Percentiles rank a stretch among this genome's conserved stretches.
These are phyloP conservation scores for Tillandsia fasciculata DNA, from an alignment of 176 grass and related monocot species.

Conservation along the genomic window DNA sequence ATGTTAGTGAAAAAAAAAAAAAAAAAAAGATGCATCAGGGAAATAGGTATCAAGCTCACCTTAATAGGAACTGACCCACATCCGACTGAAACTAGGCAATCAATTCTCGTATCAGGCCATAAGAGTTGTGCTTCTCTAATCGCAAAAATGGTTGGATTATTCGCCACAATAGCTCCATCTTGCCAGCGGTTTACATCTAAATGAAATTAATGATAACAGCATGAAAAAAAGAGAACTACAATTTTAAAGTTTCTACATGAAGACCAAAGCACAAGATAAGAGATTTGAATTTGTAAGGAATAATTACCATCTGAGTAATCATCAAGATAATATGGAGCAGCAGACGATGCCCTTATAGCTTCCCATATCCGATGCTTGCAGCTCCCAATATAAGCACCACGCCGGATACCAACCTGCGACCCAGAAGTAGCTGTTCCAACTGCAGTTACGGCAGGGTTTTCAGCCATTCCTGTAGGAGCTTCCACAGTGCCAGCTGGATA, in stretches of 20 bases:
- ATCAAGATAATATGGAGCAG: conserved; percentile 98
- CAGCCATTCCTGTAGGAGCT: conserved; percentile 47
- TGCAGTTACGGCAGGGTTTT: conserved; percentile 40
- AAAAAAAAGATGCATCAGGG: neutral
- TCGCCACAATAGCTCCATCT: conserved; percentile 95
- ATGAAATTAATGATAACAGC: conserved; percentile 9
- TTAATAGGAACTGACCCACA: conserved; percentile 94
- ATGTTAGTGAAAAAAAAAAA: neutral
- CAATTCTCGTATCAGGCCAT: conserved; percentile 94
- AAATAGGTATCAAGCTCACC: conserved; percentile 39
- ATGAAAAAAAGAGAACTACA: neutral
- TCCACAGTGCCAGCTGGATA: conserved; percentile 87
- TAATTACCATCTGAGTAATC: conserved; percentile 90
- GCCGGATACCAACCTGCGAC: conserved; percentile 57
- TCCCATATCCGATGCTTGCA: conserved; percentile 93
- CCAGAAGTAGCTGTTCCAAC: conserved; percentile 46
- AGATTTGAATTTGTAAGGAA: conserved; percentile 7
- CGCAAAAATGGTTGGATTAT: conserved; percentile 97
- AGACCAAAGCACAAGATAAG: neutral
- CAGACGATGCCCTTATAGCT: conserved; percentile 96
- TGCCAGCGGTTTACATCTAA: conserved; percentile 96
- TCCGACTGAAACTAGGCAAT: conserved; percentile 87
- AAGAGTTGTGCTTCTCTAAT: conserved; percentile 97
- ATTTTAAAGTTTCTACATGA: neutral
- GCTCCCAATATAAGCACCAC: conserved; percentile 90